These are phyloP conservation scores for Macrocybe sp. DNA, from an alignment of 1,284 basidiomycete genomes.

Conservation along the genomic window DNA sequence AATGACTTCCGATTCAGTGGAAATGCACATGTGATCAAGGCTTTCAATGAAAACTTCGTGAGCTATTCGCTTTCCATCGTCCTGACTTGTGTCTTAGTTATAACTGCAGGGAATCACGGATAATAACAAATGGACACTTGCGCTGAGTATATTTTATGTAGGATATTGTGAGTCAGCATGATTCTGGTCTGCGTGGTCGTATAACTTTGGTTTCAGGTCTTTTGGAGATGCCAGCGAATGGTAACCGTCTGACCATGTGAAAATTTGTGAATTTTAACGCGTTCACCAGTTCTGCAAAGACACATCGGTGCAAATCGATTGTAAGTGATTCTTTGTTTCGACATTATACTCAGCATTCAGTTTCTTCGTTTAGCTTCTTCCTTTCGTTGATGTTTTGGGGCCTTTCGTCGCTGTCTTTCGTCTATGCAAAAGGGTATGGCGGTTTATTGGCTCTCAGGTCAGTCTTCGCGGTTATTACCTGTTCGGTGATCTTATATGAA, in stretches of 20 bases:
- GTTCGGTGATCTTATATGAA: background rate
- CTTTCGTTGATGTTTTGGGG: slow-evolving; percentile 49
- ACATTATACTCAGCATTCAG: background rate
- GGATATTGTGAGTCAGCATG: slow-evolving; percentile 41
- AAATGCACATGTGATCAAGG: slow-evolving; percentile 46
- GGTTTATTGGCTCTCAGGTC: slow-evolving; percentile 43
- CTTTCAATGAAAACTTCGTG: slow-evolving; percentile 51
- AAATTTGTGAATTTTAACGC: background rate
- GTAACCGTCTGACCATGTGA: slow-evolving; percentile 20
- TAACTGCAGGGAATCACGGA: slow-evolving; percentile 37
- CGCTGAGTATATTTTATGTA: slow-evolving; percentile 52
- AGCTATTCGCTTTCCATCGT: slow-evolving; percentile 9
- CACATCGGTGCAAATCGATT: slow-evolving; percentile 53
- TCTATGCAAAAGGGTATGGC: slow-evolving; percentile 49
- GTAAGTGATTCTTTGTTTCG: slow-evolving; percentile 24
- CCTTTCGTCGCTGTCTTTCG: slow-evolving; percentile 45
- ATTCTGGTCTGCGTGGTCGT: background rate
- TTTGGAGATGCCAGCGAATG: slow-evolving; percentile 52
- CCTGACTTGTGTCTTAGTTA: background rate
- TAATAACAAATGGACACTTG: slow-evolving; percentile 51
- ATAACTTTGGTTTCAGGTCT: slow-evolving; percentile 29
- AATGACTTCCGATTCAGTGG: slow-evolving; percentile 28
- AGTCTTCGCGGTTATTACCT: slow-evolving; percentile 2
- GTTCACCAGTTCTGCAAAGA: slow-evolving; percentile 42
- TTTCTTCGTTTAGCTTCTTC: slow-evolving; percentile 38